Evolutionary conservation across 805 yeast genomes (phyloP).

Genomic region (Sporopachydermia lactativora): DNA sequence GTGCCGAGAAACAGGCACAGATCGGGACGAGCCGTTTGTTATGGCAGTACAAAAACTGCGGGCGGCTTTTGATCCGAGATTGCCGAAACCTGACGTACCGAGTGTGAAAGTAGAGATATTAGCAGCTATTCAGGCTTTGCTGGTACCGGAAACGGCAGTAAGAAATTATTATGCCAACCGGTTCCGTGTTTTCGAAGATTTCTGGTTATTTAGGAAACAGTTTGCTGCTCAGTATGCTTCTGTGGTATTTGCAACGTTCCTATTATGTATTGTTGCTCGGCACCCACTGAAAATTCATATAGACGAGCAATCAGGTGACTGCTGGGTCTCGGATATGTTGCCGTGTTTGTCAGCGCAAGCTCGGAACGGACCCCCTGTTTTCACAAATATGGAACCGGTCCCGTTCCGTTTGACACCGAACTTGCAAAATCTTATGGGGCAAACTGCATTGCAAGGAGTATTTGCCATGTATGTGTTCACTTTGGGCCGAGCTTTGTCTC

Average conservation of each 20-base stretch:
- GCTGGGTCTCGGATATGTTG: constrained; percentile 90
- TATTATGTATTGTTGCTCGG: constrained; percentile 87
- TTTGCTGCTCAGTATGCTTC: constrained; percentile 92
- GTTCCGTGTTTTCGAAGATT: constrained; percentile 75
- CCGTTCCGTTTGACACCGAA: constrained; percentile 96
- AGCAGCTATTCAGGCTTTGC: constrained; percentile 73
- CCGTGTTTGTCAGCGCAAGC: constrained; percentile 40
- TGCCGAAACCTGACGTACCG: constrained; percentile 85
- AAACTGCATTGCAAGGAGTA: constrained; percentile 85
- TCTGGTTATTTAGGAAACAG: constrained; percentile 94
- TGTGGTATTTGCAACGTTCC: constrained; percentile 79
- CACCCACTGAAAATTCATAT: constrained; percentile 89
- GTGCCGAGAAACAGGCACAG: constrained; percentile 58
- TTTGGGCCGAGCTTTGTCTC: constrained; percentile 78
- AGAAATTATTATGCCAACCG: constrained; percentile 59
- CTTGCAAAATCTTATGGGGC: constrained; percentile 86
- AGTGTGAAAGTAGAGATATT: constrained; percentile 85
- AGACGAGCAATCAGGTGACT: constrained; percentile 69
- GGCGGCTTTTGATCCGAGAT: constrained; percentile 84
- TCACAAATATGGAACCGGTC: constrained; percentile 83
- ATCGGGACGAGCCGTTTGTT: constrained; percentile 81
- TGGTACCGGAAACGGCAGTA: constrained; percentile 76
- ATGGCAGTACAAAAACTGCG: constrained; percentile 75
- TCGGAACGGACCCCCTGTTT: constrained; percentile 58
- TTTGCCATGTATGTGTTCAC: constrained; percentile 72